Conservation (phyloP, 2,329 filamentous ascomycete species). For the Aspergillus neotritici region DNA sequence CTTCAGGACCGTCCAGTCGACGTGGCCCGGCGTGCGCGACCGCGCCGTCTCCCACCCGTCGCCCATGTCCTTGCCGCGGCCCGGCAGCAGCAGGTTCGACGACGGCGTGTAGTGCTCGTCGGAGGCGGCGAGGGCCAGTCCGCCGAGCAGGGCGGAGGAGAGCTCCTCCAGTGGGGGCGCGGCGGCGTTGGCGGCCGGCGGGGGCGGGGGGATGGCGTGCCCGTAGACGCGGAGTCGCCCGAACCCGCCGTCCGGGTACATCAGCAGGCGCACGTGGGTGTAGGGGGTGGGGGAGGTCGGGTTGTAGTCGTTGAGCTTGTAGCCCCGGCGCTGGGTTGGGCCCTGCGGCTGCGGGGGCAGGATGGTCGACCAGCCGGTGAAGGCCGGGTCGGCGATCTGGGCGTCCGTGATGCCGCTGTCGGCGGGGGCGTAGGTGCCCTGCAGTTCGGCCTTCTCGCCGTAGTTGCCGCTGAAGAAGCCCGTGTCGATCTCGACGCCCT, state of each 20-base stretch:
- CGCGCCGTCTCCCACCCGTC: slow-evolving; percentile 43
- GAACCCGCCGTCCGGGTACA: slow-evolving; percentile 45
- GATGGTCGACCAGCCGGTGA: slow-evolving; percentile 35
- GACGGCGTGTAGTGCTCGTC: slow-evolving; percentile 40
- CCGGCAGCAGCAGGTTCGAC: slow-evolving; percentile 38
- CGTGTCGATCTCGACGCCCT: slow-evolving; percentile 43
- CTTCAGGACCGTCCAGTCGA: slow-evolving; percentile 39
- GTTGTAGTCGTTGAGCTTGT: slow-evolving; percentile 28
- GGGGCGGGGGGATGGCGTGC: slow-evolving; percentile 33
- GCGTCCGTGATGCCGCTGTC: slow-evolving; percentile 20
- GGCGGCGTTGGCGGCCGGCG: slow-evolving; percentile 5
- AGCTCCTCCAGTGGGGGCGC: slow-evolving; percentile 31
- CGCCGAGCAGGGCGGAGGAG: slow-evolving; percentile 37
- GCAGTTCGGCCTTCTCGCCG: slow-evolving; percentile 38
- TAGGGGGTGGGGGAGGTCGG: slow-evolving; percentile 28
- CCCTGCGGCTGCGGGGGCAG: slow-evolving; percentile 36
- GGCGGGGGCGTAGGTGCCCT: slow-evolving; percentile 27
- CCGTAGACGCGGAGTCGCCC: slow-evolving; percentile 41
- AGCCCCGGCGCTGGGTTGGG: slow-evolving; percentile 39
- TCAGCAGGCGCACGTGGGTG: slow-evolving; percentile 40
- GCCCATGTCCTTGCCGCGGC: slow-evolving; percentile 42
- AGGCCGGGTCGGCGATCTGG: slow-evolving; percentile 30
- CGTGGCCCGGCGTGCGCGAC: slow-evolving; percentile 34
- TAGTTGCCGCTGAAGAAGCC: slow-evolving; percentile 44
- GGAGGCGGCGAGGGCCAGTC: slow-evolving; percentile 35